Evolutionary conservation across 148 eudicot species (phyloP).

Genomic region (Heliosperma pusillum): DNA sequence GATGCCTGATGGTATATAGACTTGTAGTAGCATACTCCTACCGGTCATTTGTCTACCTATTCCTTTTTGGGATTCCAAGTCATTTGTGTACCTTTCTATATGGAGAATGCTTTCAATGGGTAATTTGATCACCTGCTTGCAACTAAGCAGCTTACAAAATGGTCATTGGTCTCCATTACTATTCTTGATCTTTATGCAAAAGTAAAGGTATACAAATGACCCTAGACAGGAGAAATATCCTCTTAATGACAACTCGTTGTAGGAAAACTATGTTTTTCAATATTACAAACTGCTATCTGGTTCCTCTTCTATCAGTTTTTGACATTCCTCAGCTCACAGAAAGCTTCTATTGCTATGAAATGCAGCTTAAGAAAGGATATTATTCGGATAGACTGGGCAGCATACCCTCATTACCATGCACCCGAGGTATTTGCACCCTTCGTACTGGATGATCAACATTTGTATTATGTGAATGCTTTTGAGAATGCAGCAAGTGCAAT

Average conservation of each 20-base stretch:
- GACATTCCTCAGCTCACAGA: not conserved
- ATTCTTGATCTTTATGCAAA: no score
- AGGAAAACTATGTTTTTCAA: not conserved
- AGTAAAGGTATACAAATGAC: not conserved
- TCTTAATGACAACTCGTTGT: not conserved
- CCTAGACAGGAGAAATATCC: not conserved
- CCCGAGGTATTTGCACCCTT: slow-evolving; percentile 89
- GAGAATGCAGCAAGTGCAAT: slow-evolving; percentile 96
- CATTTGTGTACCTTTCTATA: no score
- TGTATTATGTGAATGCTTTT: slow-evolving; percentile 90
- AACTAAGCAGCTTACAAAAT: no score
- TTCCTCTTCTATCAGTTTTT: not conserved
- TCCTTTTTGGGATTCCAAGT: no score
- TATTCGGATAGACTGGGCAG: slow-evolving; percentile 75
- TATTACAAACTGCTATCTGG: not conserved
- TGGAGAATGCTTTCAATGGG: no score
- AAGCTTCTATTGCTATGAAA: not conserved
- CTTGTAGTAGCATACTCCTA: no score
- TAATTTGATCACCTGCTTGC: no score
- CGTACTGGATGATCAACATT: slow-evolving; percentile 62
- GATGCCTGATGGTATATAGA: no score
- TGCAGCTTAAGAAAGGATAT: slow-evolving; percentile 67
- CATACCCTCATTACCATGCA: slow-evolving; percentile 85
- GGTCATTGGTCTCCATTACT: no score
- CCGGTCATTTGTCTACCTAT: no score